A percentile compares a stretch with the other conserved stretches of the same genome.
These are phyloP conservation scores for Astrocystis sublimbata DNA, from an alignment of 495 filamentous ascomycete genomes.

Conservation along the genomic window DNA sequence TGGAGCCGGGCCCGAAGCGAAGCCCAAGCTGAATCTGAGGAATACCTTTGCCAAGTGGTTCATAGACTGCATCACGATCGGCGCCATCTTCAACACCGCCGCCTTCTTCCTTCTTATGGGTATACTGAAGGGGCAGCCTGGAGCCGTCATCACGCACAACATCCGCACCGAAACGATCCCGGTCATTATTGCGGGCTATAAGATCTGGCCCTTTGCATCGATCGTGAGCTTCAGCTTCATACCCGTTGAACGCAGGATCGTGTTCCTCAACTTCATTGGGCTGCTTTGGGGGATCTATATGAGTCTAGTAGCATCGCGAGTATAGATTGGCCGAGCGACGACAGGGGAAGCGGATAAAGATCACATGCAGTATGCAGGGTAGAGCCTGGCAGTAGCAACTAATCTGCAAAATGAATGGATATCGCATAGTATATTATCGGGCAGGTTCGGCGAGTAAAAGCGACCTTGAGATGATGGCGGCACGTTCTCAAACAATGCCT, in stretches of 20 bases:
- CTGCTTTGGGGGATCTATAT: conserved; percentile 39
- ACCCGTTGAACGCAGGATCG: conserved; percentile 37
- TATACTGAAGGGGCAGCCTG: conserved; percentile 29
- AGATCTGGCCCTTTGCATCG: conserved; percentile 39
- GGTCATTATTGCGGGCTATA: conserved; percentile 36
- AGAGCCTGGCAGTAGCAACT: background rate
- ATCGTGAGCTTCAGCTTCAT: conserved; percentile 37
- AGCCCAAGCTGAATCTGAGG: conserved; percentile 29
- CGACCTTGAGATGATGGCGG: background rate
- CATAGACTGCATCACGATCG: conserved; percentile 38
- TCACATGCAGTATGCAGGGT: too few relatives aligned
- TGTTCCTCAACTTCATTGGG: conserved; percentile 38
- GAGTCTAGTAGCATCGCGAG: conserved; percentile 36
- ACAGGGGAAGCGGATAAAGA: background rate
- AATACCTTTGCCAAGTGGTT: conserved; percentile 38
- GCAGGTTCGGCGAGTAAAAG: background rate
- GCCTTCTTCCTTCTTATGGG: conserved; percentile 38
- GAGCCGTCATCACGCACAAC: conserved; percentile 24
- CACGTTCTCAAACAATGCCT: background rate
- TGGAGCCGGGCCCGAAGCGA: conserved; percentile 17
- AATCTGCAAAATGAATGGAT: background rate
- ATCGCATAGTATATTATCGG: background rate
- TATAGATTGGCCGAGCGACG: background rate
- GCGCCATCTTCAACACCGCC: conserved; percentile 36
- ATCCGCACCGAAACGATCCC: conserved; percentile 33